Evolutionary conservation across 1,284 basidiomycete genomes (phyloP).

Genomic region (Pascua guehoae): DNA sequence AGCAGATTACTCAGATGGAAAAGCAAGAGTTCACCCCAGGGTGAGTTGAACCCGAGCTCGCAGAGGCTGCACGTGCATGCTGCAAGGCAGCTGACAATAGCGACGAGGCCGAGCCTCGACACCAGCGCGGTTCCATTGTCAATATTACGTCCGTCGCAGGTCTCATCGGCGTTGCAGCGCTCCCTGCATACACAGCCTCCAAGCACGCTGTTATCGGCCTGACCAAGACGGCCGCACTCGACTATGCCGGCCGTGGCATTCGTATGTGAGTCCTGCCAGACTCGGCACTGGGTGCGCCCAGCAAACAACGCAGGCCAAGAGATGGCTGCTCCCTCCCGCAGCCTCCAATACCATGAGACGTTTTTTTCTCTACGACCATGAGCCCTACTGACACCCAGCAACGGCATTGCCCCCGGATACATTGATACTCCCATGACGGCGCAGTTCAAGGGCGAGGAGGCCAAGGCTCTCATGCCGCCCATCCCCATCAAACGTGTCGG

Average conservation of each 20-base stretch:
- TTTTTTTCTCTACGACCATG: too few species aligned
- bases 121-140: slow-evolving; percentile 25
- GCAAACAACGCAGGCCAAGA: too few species aligned
- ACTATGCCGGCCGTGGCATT: slow-evolving; percentile 16
- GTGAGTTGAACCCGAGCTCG: slow-evolving; percentile 22
- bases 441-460: slow-evolving; percentile 10
- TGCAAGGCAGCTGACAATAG: too few species aligned
- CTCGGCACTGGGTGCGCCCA: too few species aligned
- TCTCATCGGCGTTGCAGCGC: not conserved
- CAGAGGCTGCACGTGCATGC: not conserved
- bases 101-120: too few species aligned
- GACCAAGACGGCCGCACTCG: slow-evolving; percentile 15
- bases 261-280: slow-evolving; percentile 8
- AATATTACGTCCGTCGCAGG: slow-evolving; percentile 15
- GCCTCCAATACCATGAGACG: too few species aligned
- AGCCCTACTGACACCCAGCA: not conserved
- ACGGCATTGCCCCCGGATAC: slow-evolving; percentile 15
- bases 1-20: slow-evolving; percentile 18
- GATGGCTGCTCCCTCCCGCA: too few species aligned
- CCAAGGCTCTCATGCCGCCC: not conserved
- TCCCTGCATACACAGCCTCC: slow-evolving; percentile 16
- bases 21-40: slow-evolving; percentile 21
- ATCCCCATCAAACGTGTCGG: slow-evolving; percentile 27
- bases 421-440: slow-evolving; percentile 2
- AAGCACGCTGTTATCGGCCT: slow-evolving; percentile 24